Base-by-base conservation (phyloP, 352 stramenopile species). In the Globisporangium canariense region DNA sequence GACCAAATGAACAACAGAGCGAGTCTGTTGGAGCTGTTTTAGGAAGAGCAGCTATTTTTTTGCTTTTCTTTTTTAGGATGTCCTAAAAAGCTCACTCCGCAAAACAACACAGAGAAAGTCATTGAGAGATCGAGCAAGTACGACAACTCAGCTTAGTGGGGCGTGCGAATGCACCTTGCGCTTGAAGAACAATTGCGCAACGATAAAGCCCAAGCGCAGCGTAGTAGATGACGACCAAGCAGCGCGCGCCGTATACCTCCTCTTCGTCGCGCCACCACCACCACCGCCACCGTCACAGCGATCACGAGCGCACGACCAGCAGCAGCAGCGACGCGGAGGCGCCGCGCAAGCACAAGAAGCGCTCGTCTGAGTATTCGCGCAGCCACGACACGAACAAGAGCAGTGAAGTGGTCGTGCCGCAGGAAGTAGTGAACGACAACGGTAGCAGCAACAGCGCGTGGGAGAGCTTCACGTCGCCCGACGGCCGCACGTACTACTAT, bases 401-500 rank as follows among this genome's bases (percentile, higher is more conserved):
- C 25, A 20, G 22, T 4, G 18, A 18, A 22, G 47, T 2, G 5
- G 5, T 11, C 14, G 30, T 9, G 2, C 8, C 58, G 40, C 58
- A 56, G 40, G 64, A 32, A 18, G 67, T 59, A 20, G 14, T 7
- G 28, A 41, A 6, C 16, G 13, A n/a, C 25, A n/a, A 13, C 49
- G 25, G 25, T 28, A 55, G 25, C 25, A 60, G 46, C 45, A 55
- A 28, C 14, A 60, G 40, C 45, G 68, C 69, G 61, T 90, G 81
- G 81, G 66, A 84, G 65, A 54, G 68, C 58, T 90, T 83, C 65
- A 87, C 71, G 61, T 74, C 81, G 20, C 79, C 79, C 4, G 81
- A 90, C 41, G 81, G 81, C 3, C 76, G 79, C 25, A 55, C 66
- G 11, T 89, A 90, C 63, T 90, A 83, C 61, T 89, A 88, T 66